phyloP scores from a whole-genome alignment of 257 asterid genomes.

The Scutellaria galericulata region DNA sequence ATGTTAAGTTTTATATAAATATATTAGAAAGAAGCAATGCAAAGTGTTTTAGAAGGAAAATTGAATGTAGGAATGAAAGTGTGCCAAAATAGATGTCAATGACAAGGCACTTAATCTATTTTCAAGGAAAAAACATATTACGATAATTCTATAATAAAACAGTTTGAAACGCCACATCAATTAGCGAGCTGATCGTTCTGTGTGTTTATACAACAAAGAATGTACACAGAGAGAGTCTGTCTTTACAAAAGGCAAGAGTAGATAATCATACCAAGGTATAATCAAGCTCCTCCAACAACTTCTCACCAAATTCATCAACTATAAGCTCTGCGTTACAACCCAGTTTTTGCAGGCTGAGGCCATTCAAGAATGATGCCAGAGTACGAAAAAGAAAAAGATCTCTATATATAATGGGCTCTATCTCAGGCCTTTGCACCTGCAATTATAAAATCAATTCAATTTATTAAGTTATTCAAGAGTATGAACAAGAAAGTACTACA shows the following conservation, averaged over 20 bases:
- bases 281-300: slow-evolving; percentile 98
- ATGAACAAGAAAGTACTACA: slow-evolving; percentile 21
- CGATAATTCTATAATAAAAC: neutral
- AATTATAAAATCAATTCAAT: slow-evolving; percentile 34
- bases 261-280: slow-evolving; percentile 77
- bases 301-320: slow-evolving; percentile 98
- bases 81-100: slow-evolving; percentile 18
- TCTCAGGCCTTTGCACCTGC: slow-evolving; percentile 96
- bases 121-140: neutral
- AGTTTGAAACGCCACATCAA: slow-evolving; percentile 9
- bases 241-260: slow-evolving; percentile 32
- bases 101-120: slow-evolving; percentile 18
- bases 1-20: slow-evolving; percentile 1
- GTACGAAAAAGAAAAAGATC: slow-evolving; percentile 99
- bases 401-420: slow-evolving; percentile 96
- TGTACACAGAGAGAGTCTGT: neutral
- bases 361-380: slow-evolving; percentile 96
- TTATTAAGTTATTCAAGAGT: slow-evolving; percentile 26
- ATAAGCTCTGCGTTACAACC: slow-evolving; percentile 98
- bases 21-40: slow-evolving; percentile 23
- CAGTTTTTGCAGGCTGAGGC: slow-evolving; percentile 89
- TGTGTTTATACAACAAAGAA: neutral
- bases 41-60: neutral
- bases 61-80: neutral
- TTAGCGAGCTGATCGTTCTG: slow-evolving; percentile 3